Conservation (phyloP, 352 stramenopile genomes). For the Phytophthora idaei region DNA sequence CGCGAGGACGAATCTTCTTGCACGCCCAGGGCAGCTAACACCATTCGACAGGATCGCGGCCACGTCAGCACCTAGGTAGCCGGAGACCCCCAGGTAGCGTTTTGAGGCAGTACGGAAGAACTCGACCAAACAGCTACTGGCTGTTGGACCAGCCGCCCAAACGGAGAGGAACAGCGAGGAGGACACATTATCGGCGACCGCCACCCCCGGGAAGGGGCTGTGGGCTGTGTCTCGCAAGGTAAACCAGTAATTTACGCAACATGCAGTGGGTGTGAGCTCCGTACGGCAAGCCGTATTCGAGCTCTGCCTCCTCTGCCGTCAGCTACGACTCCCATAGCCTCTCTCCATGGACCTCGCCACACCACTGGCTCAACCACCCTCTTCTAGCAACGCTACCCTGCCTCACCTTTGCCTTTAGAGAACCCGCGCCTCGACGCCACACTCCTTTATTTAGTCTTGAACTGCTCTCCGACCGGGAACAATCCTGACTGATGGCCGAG, state of each 20-base stretch:
- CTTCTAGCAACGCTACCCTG: neutral
- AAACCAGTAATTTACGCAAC: slow-evolving; percentile 7
- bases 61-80: neutral
- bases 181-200: slow-evolving; percentile 7
- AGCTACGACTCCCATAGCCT: neutral
- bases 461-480: neutral
- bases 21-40: neutral
- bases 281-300: neutral
- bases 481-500: neutral
- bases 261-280: neutral
- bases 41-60: neutral
- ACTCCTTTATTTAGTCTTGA: neutral
- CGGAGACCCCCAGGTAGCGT: neutral
- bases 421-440: neutral
- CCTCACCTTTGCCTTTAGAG: neutral
- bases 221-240: slow-evolving; percentile 6
- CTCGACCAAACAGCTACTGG: neutral
- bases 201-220: slow-evolving; percentile 8
- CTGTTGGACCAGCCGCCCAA: neutral
- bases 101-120: neutral
- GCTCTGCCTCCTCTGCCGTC: neutral
- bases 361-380: neutral
- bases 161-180: slow-evolving; percentile 5
- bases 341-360: too few relatives aligned
- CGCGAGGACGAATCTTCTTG: neutral